Evolutionary conservation across 768 basidiomycete species (phyloP).

Genomic region (Tylopilus sp.): DNA sequence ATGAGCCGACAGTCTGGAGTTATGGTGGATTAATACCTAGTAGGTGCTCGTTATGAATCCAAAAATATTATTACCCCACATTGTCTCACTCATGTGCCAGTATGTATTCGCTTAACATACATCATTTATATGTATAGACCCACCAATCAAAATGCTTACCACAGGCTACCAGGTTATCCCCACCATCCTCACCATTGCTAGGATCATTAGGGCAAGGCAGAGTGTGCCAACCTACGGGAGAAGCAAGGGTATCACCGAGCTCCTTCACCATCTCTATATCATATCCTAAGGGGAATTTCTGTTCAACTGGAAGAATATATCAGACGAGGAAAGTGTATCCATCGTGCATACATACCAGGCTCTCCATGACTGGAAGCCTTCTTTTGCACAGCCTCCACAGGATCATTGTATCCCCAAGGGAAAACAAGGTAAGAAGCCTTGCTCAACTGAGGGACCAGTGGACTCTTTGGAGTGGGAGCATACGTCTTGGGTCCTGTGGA

Average conservation of each 20-base stretch:
- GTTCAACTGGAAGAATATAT: not conserved
- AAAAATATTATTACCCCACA: slow-evolving; percentile 92
- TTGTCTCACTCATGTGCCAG: slow-evolving; percentile 71
- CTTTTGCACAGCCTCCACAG: slow-evolving; percentile 44
- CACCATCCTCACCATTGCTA: slow-evolving; percentile 19
- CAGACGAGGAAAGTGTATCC: not conserved
- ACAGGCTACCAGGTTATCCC: not conserved
- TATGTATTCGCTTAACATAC: slow-evolving; percentile 28
- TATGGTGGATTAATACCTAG: slow-evolving; percentile 33
- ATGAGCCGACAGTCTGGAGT: not conserved
- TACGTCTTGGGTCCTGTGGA: slow-evolving; percentile 8
- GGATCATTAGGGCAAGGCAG: slow-evolving; percentile 75
- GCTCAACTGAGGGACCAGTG: slow-evolving; percentile 8
- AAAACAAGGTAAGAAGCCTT: slow-evolving; percentile 69
- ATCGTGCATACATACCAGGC: slow-evolving; percentile 9
- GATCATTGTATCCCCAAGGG: slow-evolving; percentile 84
- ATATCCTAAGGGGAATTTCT: slow-evolving; percentile 13
- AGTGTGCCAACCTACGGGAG: slow-evolving; percentile 90
- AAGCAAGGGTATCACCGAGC: slow-evolving; percentile 73
- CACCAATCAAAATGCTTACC: slow-evolving; percentile 2
- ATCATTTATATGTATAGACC: not conserved
- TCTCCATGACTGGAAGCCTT: slow-evolving; percentile 18
- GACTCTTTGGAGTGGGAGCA: slow-evolving; percentile 11
- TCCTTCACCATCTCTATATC: slow-evolving; percentile 46
- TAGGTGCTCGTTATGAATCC: slow-evolving; percentile 76